Percentiles rank a stretch among this genome's conserved stretches.
Evolutionary conservation across 108 stramenopile species (phyloP).

Genomic region (Asterionellopsis glacialis): DNA sequence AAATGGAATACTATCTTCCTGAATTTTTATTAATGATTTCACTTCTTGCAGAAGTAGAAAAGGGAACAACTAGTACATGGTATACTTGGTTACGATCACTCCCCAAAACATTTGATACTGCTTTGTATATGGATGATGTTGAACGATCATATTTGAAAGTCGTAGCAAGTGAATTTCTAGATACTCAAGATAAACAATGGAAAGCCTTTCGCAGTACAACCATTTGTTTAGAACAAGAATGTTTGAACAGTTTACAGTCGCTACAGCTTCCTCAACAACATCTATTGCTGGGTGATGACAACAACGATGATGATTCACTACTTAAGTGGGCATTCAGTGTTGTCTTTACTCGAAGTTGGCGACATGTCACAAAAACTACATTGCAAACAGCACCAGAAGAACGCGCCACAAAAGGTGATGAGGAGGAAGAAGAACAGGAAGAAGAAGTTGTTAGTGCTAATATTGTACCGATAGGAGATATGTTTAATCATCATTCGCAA

Average conservation of each 20-base stretch:
- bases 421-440: too few relatives aligned
- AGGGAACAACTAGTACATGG: slow-evolving; percentile 36
- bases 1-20: not conserved
- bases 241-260: too few relatives aligned
- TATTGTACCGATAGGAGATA: slow-evolving; percentile 38
- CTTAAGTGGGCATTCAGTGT: slow-evolving; percentile 37
- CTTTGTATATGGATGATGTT: slow-evolving; percentile 42
- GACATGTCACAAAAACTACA: slow-evolving; percentile 2
- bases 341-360: slow-evolving; percentile 39
- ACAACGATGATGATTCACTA: slow-evolving; percentile 10
- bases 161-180: too few relatives aligned
- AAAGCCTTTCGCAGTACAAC: too few relatives aligned
- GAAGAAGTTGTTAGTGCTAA: not conserved
- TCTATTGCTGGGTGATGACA: not conserved
- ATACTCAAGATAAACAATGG: too few relatives aligned
- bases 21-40: slow-evolving; percentile 48
- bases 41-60: slow-evolving; percentile 46
- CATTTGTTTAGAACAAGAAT: too few relatives aligned
- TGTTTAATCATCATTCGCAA: slow-evolving; percentile 33
- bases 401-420: too few relatives aligned
- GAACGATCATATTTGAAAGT: slow-evolving; percentile 2
- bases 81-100: slow-evolving; percentile 45
- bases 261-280: too few relatives aligned
- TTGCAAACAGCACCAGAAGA: too few relatives aligned
- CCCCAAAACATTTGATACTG: slow-evolving; percentile 45